Conservation (phyloP, 2,329 filamentous ascomycete species). For the Hansfordia pulvinata region DNA sequence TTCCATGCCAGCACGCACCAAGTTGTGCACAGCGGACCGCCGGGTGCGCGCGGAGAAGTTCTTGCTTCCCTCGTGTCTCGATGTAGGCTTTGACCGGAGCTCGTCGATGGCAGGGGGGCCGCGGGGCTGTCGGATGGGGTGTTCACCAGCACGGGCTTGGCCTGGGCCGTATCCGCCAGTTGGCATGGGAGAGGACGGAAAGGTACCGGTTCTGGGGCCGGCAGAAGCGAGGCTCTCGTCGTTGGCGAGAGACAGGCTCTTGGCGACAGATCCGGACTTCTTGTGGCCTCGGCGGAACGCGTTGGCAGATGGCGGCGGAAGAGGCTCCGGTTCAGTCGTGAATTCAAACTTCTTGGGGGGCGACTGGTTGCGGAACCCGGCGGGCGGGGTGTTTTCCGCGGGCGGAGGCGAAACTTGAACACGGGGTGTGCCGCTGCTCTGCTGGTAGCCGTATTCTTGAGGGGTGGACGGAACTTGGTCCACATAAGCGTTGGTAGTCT, state of each 20-base stretch:
- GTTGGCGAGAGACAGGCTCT: constrained; percentile 30
- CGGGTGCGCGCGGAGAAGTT: constrained; percentile 92
- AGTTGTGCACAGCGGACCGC: constrained; percentile 79
- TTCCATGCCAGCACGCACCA: constrained; percentile 79
- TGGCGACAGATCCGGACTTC: constrained; percentile 68
- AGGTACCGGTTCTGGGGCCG: constrained; percentile 64
- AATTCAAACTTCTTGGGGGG: constrained; percentile 55
- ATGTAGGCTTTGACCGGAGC: constrained; percentile 75
- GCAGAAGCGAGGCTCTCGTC: constrained; percentile 40
- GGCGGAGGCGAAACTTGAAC: constrained; percentile 74
- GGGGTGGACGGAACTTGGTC: constrained; percentile 28
- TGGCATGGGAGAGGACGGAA: constrained; percentile 61
- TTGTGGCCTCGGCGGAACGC: constrained; percentile 91
- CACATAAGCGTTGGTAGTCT: constrained; percentile 30
- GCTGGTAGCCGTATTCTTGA: constrained; percentile 19
- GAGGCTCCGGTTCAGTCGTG: constrained; percentile 52
- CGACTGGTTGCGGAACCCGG: constrained; percentile 49
- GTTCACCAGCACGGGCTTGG: constrained; percentile 84
- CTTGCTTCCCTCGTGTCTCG: constrained; percentile 90
- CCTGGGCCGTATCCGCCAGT: constrained; percentile 86
- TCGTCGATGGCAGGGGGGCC: constrained; percentile 88
- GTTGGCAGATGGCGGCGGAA: constrained; percentile 79
- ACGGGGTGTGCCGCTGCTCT: constrained; percentile 49
- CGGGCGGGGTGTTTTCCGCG: constrained; percentile 36
- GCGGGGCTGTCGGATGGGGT: constrained; percentile 83